phyloP scores from a whole-genome alignment of 306 rosid genomes.

The Neltuma alba region DNA sequence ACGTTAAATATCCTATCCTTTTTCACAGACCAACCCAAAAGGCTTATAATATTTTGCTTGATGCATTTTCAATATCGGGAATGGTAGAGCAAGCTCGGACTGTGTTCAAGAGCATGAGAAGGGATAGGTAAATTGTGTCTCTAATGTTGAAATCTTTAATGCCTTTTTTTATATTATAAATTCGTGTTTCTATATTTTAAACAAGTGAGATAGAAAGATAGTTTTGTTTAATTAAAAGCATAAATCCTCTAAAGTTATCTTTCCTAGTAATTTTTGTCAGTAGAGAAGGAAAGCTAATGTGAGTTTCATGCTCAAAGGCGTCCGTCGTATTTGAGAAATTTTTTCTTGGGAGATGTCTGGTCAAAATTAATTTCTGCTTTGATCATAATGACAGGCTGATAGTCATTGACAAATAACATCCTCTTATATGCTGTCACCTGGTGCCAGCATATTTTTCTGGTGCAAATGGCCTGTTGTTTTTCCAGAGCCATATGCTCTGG shows the following conservation, averaged over 20 bases:
- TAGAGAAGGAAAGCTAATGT: not conserved
- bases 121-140: slow-evolving; percentile 68
- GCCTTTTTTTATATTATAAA: not conserved
- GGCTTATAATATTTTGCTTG: slow-evolving; percentile 91
- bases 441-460: not conserved
- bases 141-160: not conserved
- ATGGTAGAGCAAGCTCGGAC: slow-evolving; percentile 92
- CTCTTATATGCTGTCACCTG: not conserved
- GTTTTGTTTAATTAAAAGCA: not conserved
- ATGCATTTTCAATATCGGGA: slow-evolving; percentile 93
- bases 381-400: not conserved
- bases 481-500: not conserved
- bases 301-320: not conserved
- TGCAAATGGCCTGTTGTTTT: not conserved
- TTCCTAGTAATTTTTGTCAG: not conserved
- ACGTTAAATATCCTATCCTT: slow-evolving; percentile 21
- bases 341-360: not conserved
- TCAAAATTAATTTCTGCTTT: not conserved
- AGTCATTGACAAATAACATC: not conserved
- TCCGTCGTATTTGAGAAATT: not conserved
- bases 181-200: not conserved
- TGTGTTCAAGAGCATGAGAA: slow-evolving; percentile 92
- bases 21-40: slow-evolving; percentile 82
- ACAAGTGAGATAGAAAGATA: not conserved
- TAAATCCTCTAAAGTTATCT: not conserved